Conservation (phyloP, 2,329 filamentous ascomycete species). For the Decorospora gaudefroyi region DNA sequence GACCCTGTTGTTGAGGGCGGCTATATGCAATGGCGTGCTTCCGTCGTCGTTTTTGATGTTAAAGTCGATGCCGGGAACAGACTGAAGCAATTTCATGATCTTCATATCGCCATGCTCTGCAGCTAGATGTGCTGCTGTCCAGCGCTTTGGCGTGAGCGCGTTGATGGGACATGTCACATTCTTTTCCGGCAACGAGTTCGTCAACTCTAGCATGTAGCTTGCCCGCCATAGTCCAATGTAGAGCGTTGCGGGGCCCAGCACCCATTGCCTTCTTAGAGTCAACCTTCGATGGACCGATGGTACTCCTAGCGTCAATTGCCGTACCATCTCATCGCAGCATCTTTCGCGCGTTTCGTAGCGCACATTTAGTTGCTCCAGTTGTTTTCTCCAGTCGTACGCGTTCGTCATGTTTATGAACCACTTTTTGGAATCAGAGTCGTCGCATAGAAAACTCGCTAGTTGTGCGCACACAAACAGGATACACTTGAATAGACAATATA, state of each 20-base stretch:
- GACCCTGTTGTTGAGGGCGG: slow-evolving; percentile 14
- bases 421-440: slow-evolving; percentile 11
- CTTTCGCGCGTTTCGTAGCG: slow-evolving; percentile 8
- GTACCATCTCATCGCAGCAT: slow-evolving; percentile 14
- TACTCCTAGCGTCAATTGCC: slow-evolving; percentile 2
- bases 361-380: slow-evolving; percentile 17
- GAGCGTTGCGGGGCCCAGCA: slow-evolving; percentile 21
- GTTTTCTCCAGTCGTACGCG: slow-evolving; percentile 25
- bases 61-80: slow-evolving; percentile 17
- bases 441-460: slow-evolving; percentile 17
- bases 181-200: slow-evolving; percentile 16
- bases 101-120: slow-evolving; percentile 19
- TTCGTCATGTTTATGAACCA: slow-evolving; percentile 21
- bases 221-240: slow-evolving; percentile 26
- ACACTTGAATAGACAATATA: slow-evolving; percentile 21
- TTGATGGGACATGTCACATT: slow-evolving; percentile 29
- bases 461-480: slow-evolving; percentile 21
- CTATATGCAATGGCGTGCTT: slow-evolving; percentile 23
- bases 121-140: slow-evolving; percentile 26
- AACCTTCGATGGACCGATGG: background rate
- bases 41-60: slow-evolving; percentile 22
- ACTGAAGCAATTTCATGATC: slow-evolving; percentile 21
- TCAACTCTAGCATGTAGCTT: slow-evolving; percentile 12
- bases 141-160: slow-evolving; percentile 20
- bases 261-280: slow-evolving; percentile 12